Evolutionary conservation across 2,329 filamentous ascomycete species (phyloP), one percentile per base, ranked within the genome.

Genomic region (Neonectria neomacrospora): DNA sequence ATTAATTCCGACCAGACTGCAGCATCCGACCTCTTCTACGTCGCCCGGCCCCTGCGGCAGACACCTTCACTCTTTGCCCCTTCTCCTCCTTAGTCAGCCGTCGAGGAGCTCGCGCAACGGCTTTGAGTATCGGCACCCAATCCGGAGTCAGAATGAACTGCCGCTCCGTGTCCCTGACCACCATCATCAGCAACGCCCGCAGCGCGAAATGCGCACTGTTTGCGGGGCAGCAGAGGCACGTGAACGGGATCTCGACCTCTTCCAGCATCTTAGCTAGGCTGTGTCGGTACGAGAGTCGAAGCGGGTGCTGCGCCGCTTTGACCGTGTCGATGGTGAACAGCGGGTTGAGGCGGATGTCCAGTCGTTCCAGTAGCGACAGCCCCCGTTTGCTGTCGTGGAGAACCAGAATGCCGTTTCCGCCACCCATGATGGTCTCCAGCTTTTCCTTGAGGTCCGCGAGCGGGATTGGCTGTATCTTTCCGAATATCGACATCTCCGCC

Each of bases 171-270:
- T 58, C 56, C 8, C 48, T 28, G 3, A 54, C 57, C 22, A n/a
- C 32, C 10, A 54, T 48, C 41, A 47, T 48, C 14, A 60, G 50
- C 7, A 67, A 50, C 18, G 62, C 67, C 20, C 65, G 65, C 10
- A 74, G 66, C 4, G 52, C 61, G 8, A 72, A 69, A 26, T 71
- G 68, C 9, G 73, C 72, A 50, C 74, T 70, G 22, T 75, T 76
- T 1, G 71, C 70, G 5, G 72, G 71, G 3, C 61, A 41, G 18
- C 74, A 71, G 16, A 75, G 59, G 7, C 54, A 20, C 18, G 54
- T 58, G 55, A 64, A 71, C 4, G 67, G 65, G 48, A 72, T 58
- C 8, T 61, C 42, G 9, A 72, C 48, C 23, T 62, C 41, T 5
- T 67, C 54, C 2, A 74, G 69, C 1, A 75, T 54, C 26, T 66